Percentiles rank a stretch among this genome's conserved stretches.
Evolutionary conservation across 169 alveolate species (phyloP).

Genomic region (Plasmodium gallinaceum): DNA sequence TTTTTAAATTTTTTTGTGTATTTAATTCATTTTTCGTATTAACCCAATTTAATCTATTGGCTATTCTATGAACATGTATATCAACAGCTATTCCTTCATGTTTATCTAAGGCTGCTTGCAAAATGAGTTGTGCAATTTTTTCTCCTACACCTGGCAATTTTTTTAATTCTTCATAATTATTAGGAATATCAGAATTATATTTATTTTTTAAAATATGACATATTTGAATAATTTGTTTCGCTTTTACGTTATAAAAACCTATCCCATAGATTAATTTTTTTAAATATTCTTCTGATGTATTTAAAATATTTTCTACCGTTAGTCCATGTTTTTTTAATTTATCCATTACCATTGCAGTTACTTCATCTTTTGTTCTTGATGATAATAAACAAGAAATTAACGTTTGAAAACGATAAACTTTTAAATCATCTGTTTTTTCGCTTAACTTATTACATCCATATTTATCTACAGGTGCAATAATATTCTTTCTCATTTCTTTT

Average conservation of each 20-base stretch:
- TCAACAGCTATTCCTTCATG: conserved; percentile 95
- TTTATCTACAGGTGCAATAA: conserved; percentile 85
- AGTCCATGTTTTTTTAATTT: conserved; percentile 85
- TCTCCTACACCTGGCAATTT: conserved; percentile 96
- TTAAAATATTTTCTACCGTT: conserved; percentile 81
- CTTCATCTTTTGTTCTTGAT: conserved; percentile 91
- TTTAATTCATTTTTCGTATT: conserved; percentile 93
- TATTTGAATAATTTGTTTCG: conserved; percentile 91
- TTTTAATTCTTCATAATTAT: conserved; percentile 88
- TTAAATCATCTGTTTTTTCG: conserved; percentile 76
- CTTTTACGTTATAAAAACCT: conserved; percentile 95
- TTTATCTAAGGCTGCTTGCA: conserved; percentile 88
- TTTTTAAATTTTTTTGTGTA: conserved; percentile 92
- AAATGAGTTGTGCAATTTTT: conserved; percentile 93
- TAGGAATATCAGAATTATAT: conserved; percentile 93
- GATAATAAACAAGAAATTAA: conserved; percentile 90
- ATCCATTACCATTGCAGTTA: conserved; percentile 88
- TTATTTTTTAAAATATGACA: conserved; percentile 89
- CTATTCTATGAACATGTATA: conserved; percentile 93
- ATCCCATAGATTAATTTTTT: conserved; percentile 91
- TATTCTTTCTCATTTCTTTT: conserved; percentile 58
- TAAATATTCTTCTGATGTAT: conserved; percentile 86
- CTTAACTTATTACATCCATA: conserved; percentile 87
- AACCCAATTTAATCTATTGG: conserved; percentile 91
- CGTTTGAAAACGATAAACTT: conserved; percentile 85